phyloP scores from a whole-genome alignment of 108 stramenopile genomes.

The Nitzschia sp. region DNA sequence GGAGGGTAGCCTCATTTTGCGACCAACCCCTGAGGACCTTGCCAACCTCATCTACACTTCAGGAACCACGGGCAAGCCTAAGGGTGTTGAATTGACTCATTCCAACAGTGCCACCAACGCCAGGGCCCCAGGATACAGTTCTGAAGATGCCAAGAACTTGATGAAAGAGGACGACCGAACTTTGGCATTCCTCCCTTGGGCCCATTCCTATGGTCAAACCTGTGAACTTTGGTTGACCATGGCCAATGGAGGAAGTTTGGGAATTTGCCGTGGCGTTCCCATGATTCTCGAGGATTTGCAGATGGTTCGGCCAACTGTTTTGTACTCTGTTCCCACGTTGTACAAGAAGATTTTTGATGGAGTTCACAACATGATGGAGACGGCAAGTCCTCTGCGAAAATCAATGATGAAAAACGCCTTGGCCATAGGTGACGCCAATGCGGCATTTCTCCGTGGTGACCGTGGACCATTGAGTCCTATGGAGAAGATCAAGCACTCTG shows the following conservation, averaged over 20 bases:
- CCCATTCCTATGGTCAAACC: slow-evolving; percentile 93
- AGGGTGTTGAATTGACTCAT: slow-evolving; percentile 87
- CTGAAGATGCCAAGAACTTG: slow-evolving; percentile 74
- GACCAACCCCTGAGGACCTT: slow-evolving; percentile 80
- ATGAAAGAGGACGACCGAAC: slow-evolving; percentile 70
- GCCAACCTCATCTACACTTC: slow-evolving; percentile 94
- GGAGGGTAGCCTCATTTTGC: slow-evolving; percentile 32
- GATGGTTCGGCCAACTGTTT: slow-evolving; percentile 75
- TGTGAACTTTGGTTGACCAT: slow-evolving; percentile 84
- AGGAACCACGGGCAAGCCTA: slow-evolving; percentile 88
- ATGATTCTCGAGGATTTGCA: slow-evolving; percentile 78
- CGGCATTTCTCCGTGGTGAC: slow-evolving; percentile 42
- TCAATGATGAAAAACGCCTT: slow-evolving; percentile 74
- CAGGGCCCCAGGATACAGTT: slow-evolving; percentile 60
- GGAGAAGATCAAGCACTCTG: slow-evolving; percentile 47
- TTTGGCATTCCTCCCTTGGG: slow-evolving; percentile 93
- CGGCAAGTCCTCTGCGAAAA: slow-evolving; percentile 59
- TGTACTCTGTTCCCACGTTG: slow-evolving; percentile 92
- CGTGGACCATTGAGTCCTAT: slow-evolving; percentile 43
- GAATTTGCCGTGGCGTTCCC: slow-evolving; percentile 81
- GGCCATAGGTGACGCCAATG: slow-evolving; percentile 59
- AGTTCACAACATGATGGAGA: slow-evolving; percentile 80
- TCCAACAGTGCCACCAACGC: slow-evolving; percentile 83
- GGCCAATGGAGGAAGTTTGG: slow-evolving; percentile 83
- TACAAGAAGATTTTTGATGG: slow-evolving; percentile 94